Evolutionary conservation across 371 early-diverging fungal genomes (phyloP), one percentile per base, ranked within the genome.

Genomic region (Blastocladiella emersonii): DNA sequence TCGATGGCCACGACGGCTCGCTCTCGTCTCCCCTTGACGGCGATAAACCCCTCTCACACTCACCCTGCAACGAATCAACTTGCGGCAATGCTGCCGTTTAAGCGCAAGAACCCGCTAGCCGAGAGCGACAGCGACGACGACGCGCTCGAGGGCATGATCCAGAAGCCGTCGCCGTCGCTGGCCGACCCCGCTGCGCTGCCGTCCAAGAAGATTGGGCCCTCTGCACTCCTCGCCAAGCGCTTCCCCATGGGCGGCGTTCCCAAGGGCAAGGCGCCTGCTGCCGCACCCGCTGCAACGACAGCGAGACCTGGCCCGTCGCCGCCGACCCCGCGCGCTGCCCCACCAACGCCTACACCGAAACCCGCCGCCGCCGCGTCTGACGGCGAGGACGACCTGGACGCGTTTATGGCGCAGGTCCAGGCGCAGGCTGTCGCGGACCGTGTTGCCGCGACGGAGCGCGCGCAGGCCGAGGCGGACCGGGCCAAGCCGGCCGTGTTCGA

Each of bases 351-450:
- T 13, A 41, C 41, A 41, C 13, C 41, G 19, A 17, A n/a, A n/a
- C 41, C 13, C 19, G 41, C 41, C 41, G 41, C 12, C 41, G 0
- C 13, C n/a, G 53, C n/a, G 7, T 43, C 57, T 25, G 70, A 63
- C 45, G 64, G 69, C 21, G 89, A 85, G 5, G 85, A 83, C 17
- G 91, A 92, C 75, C 88, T 92, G 59, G 93, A 92, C 61, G 90
- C 91, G 1, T 92, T 91, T 70, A 92, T 92, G 93, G 83, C 87
- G 3, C 83, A 78, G 36, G 88, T 91, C 62, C 78, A 76, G 63
- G 74, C 80, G 35, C 76, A 84, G 61, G 85, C 80, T 8, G 74
- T 78, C 41, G 69, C 73, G 39, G 70, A 78, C 21, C 60, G 70
- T 39, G 57, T 78, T 72, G 55, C 61, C 69, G 56, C n/a, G n/a